phyloP scores from a whole-genome alignment of 2,329 filamentous ascomycete genomes.

The Atkinsonella hypoxylon region DNA sequence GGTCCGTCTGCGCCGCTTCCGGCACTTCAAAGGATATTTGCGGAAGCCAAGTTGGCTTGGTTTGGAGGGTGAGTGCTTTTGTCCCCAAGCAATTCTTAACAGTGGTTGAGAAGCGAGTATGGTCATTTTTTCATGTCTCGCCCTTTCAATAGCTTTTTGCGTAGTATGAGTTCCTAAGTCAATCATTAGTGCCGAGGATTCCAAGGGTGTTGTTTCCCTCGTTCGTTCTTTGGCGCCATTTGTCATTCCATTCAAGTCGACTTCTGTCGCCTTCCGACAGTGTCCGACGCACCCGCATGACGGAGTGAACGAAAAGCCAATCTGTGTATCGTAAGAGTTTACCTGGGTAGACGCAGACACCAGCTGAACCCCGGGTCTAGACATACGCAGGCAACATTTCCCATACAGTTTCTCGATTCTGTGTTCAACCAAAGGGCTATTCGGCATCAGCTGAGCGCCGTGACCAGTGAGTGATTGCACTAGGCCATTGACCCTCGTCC shows the following conservation, averaged over 20 bases:
- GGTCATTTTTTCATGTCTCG: not conserved
- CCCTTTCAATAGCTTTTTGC: not conserved
- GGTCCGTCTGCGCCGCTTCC: slow-evolving; percentile 11
- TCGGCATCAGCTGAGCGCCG: slow-evolving; percentile 2
- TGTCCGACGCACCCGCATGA: slow-evolving; percentile 5
- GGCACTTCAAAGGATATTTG: slow-evolving; percentile 3
- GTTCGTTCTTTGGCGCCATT: not conserved
- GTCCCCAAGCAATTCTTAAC: not conserved
- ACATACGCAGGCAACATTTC: not conserved
- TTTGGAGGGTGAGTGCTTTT: slow-evolving; percentile 2
- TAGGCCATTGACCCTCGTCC: not conserved
- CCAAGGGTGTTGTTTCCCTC: not conserved
- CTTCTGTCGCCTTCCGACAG: slow-evolving; percentile 11
- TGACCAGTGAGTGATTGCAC: not conserved
- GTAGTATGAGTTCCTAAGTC: slow-evolving; percentile 3
- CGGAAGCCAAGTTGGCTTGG: slow-evolving; percentile 1
- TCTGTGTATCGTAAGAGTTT: slow-evolving; percentile 1
- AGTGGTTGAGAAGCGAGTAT: not conserved
- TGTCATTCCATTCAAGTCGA: slow-evolving; percentile 2
- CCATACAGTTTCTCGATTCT: not conserved
- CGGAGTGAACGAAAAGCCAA: not conserved
- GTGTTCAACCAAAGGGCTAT: not conserved
- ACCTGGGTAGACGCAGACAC: not conserved
- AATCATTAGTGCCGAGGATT: slow-evolving; percentile 4
- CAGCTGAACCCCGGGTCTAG: not conserved